Percentiles rank a stretch among this genome's conserved stretches.
These are phyloP conservation scores for Kondoa subrosea DNA, from an alignment of 768 basidiomycete genomes.

Conservation along the genomic window DNA sequence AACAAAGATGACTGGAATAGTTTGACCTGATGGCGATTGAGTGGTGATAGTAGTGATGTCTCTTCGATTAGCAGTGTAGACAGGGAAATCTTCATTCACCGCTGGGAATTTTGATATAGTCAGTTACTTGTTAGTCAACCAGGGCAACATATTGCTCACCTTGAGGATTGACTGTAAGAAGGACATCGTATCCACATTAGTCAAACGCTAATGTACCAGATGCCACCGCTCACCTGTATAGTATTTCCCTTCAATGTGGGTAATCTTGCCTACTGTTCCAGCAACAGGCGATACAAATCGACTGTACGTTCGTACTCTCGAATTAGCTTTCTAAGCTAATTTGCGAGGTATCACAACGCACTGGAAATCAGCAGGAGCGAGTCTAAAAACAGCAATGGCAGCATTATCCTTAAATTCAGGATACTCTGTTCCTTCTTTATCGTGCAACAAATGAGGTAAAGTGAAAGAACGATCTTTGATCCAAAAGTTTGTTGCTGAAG, in stretches of 20 bases:
- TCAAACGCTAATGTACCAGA: not conserved
- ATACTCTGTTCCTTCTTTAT: conserved; percentile 34
- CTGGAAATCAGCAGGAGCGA: conserved; percentile 47
- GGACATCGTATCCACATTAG: not conserved
- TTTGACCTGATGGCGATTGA: not conserved
- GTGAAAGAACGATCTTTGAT: conserved; percentile 40
- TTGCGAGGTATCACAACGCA: not conserved
- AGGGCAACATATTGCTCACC: not conserved
- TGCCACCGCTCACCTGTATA: conserved; percentile 32
- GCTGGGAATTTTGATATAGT: conserved; percentile 22
- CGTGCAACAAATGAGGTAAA: conserved; percentile 45
- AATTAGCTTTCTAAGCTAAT: conserved; percentile 36
- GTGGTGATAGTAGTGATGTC: conserved; percentile 39
- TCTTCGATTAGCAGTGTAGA: conserved; percentile 49
- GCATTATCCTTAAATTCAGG: conserved; percentile 52
- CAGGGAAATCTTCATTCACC: conserved; percentile 45
- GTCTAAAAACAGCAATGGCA: conserved; percentile 68
- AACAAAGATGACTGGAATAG: not conserved
- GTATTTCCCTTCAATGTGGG: conserved; percentile 71
- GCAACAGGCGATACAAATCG: conserved; percentile 66
- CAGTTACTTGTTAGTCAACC: not conserved
- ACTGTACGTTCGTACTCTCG: conserved; percentile 80
- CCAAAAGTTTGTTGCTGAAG: conserved; percentile 54
- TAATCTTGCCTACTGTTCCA: conserved; percentile 64
- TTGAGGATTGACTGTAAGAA: conserved; percentile 1